Evolutionary conservation across 2,329 filamentous ascomycete genomes (phyloP).

Genomic region (Penicillium rolfsii): DNA sequence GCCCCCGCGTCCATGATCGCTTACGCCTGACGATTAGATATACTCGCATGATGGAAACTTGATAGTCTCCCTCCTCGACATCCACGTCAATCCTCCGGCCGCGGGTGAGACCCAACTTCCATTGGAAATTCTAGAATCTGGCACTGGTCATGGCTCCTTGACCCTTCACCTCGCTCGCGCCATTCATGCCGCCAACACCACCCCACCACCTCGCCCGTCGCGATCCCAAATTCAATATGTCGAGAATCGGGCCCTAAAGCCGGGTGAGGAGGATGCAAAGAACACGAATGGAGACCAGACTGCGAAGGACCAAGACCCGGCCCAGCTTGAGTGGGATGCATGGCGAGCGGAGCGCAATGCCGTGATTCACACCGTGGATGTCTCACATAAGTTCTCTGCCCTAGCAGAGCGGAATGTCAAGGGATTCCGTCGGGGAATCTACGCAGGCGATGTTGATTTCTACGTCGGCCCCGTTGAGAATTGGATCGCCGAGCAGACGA

Average conservation of each 20-base stretch:
- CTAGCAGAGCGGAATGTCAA: conserved; percentile 67
- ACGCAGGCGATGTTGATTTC: conserved; percentile 72
- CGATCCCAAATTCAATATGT: conserved; percentile 39
- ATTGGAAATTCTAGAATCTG: conserved; percentile 79
- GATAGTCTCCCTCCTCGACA: conserved; percentile 75
- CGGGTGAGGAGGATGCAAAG: conserved; percentile 30
- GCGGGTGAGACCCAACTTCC: conserved; percentile 44
- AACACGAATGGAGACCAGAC: conserved; percentile 8
- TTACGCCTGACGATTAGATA: conserved; percentile 52
- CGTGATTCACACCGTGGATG: conserved; percentile 75
- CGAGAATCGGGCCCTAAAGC: conserved; percentile 28
- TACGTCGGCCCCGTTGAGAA: conserved; percentile 68
- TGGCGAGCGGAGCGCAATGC: conserved; percentile 63
- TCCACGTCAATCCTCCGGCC: conserved; percentile 60
- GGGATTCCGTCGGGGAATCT: conserved; percentile 71
- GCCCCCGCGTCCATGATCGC: conserved; percentile 6
- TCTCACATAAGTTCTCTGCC: conserved; percentile 62
- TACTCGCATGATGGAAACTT: conserved; percentile 76
- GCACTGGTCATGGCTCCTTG: conserved; percentile 80
- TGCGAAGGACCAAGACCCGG: conserved; percentile 20
- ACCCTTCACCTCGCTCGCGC: conserved; percentile 76
- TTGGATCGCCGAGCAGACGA: conserved; percentile 62
- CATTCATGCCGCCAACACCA: conserved; percentile 71
- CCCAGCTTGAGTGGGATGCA: conserved; percentile 46
- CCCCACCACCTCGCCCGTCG: conserved; percentile 50